Conservation (phyloP, 2,329 filamentous ascomycete genomes). For the Dactylonectria macrodidyma region DNA sequence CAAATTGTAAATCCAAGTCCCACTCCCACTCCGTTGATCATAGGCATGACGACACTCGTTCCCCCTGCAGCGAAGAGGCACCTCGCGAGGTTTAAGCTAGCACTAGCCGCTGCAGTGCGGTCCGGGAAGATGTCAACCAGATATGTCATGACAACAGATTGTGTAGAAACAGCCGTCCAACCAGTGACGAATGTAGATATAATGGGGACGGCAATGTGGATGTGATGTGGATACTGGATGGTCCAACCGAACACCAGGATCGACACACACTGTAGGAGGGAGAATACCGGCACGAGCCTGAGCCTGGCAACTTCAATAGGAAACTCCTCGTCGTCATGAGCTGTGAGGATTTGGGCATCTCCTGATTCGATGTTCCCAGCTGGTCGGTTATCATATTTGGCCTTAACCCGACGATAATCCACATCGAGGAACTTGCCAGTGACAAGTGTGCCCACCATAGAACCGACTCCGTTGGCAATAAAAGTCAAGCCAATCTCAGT, state of each 20-base stretch:
- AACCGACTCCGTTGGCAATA: constrained; percentile 69
- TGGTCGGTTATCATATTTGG: constrained; percentile 13
- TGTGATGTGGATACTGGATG: constrained; percentile 56
- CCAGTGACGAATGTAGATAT: constrained; percentile 66
- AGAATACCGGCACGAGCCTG: constrained; percentile 62
- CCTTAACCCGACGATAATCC: constrained; percentile 63
- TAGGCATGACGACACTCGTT: constrained; percentile 64
- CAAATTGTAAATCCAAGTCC: constrained; percentile 64
- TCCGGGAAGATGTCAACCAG: constrained; percentile 68
- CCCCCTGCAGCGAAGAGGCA: constrained; percentile 67
- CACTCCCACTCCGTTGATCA: constrained; percentile 62
- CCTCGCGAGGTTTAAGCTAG: constrained; percentile 66
- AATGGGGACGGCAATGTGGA: constrained; percentile 66
- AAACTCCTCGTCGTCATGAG: constrained; percentile 48
- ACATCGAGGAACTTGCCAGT: constrained; percentile 67
- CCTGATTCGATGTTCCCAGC: neutral
- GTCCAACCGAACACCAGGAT: constrained; percentile 69
- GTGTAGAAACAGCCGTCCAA: constrained; percentile 65
- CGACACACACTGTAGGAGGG: constrained; percentile 60
- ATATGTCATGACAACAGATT: constrained; percentile 66
- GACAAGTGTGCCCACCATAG: constrained; percentile 66
- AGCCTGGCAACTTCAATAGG: constrained; percentile 67
- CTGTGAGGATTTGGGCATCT: too few relatives aligned
- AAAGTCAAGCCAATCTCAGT: constrained; percentile 66
- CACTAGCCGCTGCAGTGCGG: constrained; percentile 65